Evolutionary conservation across 1,284 basidiomycete species (phyloP), one percentile per base, ranked within the genome.

Genomic region (Ceratobasidium sp.): DNA sequence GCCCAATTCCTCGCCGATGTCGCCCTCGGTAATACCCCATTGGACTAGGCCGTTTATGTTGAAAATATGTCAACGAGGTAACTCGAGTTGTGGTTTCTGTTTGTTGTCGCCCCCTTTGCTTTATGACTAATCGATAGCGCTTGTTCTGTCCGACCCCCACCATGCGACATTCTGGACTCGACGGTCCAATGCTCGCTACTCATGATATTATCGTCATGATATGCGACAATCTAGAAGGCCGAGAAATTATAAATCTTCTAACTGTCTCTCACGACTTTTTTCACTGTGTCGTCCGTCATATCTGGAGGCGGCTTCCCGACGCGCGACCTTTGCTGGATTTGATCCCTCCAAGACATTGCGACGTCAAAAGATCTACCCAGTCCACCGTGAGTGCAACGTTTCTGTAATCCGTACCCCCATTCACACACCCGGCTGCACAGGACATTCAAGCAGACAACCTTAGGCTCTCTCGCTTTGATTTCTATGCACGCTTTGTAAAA

Each of bases 401-500:
- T 6, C 9, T 51, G 8, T 51, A 6, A 22, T 5, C 49, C 49
- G 49, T 22, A 15, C 8, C 19, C 2, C 29, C 25, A 17, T 32
- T n/a, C 25, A 29, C 25, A 29, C 25, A 29, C 25, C 25, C 25
- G 25, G 25, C 25, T 29, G 25, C 25, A 22, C 66, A 56, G 66
- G 19, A 22, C 22, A 19, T 43, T 25, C 25, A 5, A 54, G 9
- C 15, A 22, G 22, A 37, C 6, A 49, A 68, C 43, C 15, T 2
- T 7, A 2, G 19, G 13, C 66, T 68, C 7, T 19, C 34, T 11
- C 46, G 66, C 34, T 68, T 68, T 40, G 22, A 25, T 2, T n/a
- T 54, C 19, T 68, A 68, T 19, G 49, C 66, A 7, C n/a, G 51
- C 1, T 54, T 54, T 15, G 51, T 68, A 25, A 51, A 54, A 25